Conservation (phyloP, 1,139 yeast species). For the Kluyveromyces marxianus region DNA sequence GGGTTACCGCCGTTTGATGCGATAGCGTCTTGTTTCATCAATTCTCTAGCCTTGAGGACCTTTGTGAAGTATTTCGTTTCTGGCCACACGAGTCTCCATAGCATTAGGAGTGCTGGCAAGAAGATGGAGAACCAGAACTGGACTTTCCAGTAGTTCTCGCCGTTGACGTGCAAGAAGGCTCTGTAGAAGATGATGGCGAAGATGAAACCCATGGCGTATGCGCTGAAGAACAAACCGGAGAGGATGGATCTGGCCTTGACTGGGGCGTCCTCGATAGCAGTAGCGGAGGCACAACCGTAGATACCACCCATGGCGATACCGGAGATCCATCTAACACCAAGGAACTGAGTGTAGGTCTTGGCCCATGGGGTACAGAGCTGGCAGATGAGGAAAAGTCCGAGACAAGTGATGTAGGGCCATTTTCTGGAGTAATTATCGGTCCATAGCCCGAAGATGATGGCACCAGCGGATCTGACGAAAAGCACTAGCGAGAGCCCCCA, state of each 20-base stretch:
- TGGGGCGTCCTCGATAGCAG: constrained; percentile 67
- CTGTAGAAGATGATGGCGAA: constrained; percentile 58
- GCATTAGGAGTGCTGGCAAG: constrained; percentile 48
- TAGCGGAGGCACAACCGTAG: constrained; percentile 60
- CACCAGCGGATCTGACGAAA: constrained; percentile 74
- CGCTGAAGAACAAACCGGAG: constrained; percentile 64
- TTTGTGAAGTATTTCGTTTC: constrained; percentile 41
- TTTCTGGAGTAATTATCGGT: constrained; percentile 69
- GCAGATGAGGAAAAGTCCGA: constrained; percentile 45
- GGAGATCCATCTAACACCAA: constrained; percentile 59
- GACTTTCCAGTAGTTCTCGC: constrained; percentile 69
- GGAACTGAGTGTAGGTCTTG: constrained; percentile 52
- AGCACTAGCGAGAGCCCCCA: constrained; percentile 79
- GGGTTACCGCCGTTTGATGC: constrained; percentile 23
- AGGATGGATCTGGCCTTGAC: constrained; percentile 52
- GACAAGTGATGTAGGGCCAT: constrained; percentile 55
- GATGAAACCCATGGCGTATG: constrained; percentile 65
- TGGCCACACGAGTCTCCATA: constrained; percentile 46
- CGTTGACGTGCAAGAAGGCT: constrained; percentile 46
- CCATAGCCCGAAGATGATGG: constrained; percentile 56
- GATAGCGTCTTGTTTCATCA: constrained; percentile 39
- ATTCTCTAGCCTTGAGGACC: constrained; percentile 23
- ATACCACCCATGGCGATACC: constrained; percentile 69
- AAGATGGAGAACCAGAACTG: constrained; percentile 73
- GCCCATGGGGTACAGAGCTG: constrained; percentile 73